These are phyloP conservation scores for Ophiostoma ulmi DNA, from an alignment of 2,329 filamentous ascomycete species.

Conservation along the genomic window DNA sequence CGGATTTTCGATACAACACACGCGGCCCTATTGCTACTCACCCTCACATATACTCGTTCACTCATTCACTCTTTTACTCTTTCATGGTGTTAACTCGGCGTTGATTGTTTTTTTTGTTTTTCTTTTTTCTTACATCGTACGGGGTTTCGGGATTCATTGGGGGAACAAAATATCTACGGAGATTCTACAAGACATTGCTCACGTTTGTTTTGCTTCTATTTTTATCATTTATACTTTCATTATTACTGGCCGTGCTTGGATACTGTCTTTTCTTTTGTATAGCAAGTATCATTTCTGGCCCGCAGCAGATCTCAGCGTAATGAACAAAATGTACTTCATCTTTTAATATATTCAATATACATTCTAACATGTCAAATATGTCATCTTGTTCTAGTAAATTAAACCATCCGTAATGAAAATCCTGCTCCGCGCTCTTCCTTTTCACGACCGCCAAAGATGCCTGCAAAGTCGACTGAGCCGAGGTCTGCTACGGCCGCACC, in stretches of 20 bases:
- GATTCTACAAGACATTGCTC: conserved; percentile 18
- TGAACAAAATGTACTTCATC: neutral
- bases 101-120: neutral
- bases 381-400: neutral
- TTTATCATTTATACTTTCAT: neutral
- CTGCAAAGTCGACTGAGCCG: conserved; percentile 59
- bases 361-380: neutral
- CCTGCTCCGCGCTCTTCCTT: conserved; percentile 61
- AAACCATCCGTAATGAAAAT: conserved; percentile 60
- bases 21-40: neutral
- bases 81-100: conserved; percentile 16
- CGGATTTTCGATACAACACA: neutral
- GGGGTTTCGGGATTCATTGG: conserved; percentile 19
- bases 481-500: conserved; percentile 61
- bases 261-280: neutral
- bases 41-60: neutral
- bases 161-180: conserved; percentile 20
- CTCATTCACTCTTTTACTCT: neutral
- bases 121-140: conserved; percentile 13
- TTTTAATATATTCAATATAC: neutral
- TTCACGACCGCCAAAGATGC: conserved; percentile 64
- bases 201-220: conserved; percentile 11
- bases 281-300: neutral
- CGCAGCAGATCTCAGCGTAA: conserved; percentile 18
- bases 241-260: neutral